Conservation (phyloP, 805 yeast species). For the Kluyveromyces aestuarii region DNA sequence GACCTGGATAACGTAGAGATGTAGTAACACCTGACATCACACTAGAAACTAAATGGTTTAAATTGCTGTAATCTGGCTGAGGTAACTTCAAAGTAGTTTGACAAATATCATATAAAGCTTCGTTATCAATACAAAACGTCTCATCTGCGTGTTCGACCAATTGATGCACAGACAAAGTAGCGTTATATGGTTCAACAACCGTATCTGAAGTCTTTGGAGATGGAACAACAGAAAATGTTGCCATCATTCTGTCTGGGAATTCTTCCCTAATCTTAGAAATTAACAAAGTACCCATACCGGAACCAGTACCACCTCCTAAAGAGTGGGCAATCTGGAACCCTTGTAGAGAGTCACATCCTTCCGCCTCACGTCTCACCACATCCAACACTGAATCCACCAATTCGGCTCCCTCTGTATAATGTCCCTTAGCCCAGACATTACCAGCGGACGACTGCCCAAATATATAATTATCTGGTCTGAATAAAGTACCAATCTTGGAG, state of each 20-base stretch:
- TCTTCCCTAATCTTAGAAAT: constrained; percentile 84
- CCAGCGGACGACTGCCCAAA: constrained; percentile 92
- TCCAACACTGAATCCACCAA: constrained; percentile 84
- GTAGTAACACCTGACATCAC: constrained; percentile 97
- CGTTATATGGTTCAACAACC: constrained; percentile 92
- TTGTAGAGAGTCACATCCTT: constrained; percentile 84
- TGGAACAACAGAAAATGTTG: constrained; percentile 88
- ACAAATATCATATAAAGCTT: constrained; percentile 85
- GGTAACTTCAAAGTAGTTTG: constrained; percentile 74
- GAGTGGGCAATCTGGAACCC: constrained; percentile 89
- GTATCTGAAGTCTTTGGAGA: constrained; percentile 88
- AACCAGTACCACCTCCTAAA: constrained; percentile 90
- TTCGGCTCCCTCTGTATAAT: constrained; percentile 95
- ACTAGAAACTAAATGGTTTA: constrained; percentile 74
- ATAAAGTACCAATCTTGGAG: constrained; percentile 73
- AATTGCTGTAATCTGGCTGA: constrained; percentile 70
- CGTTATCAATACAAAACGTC: constrained; percentile 92
- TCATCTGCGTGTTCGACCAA: constrained; percentile 86
- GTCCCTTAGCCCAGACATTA: constrained; percentile 96
- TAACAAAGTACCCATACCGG: constrained; percentile 90
- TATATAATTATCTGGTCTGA: constrained; percentile 87
- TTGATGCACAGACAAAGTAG: constrained; percentile 84
- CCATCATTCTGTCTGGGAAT: constrained; percentile 93
- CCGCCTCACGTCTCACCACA: constrained; percentile 88
- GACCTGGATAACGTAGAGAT: constrained; percentile 90